Base-by-base conservation (phyloP, 805 yeast species). In the Candida suzukii region DNA sequence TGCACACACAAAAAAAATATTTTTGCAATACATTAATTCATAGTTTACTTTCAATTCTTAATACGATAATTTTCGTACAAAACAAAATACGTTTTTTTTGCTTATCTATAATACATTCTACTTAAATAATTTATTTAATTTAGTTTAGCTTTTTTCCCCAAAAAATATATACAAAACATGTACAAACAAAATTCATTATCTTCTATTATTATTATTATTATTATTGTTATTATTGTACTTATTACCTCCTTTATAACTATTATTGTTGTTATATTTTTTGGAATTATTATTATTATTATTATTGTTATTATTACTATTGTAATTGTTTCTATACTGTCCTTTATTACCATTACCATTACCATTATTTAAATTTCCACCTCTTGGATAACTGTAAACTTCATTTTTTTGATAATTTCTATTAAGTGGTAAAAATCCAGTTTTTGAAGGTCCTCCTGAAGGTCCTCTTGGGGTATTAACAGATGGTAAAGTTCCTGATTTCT, bases 361-460 rank as follows among this genome's bases (percentile, higher is more conserved):
- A 18, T 21, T 40, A 18, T 42, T 42, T 17, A 39, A 7, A 56
- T 48, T 45, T 53, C 40, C 21, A 6, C 39, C 39, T 14, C 38
- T 17, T 17, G 38, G 38, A 19, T 36, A 36, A 27, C 31, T 36
- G 14, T 36, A 36, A 13, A 35, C 29, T 3, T 36, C 32, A 16
- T 26, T 27, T 17, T 27, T 20, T 28, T 19, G 7, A 16, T 22
- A 18, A 10, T 28, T 36, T 17, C 38, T 40, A 34, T 16, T 24
- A 25, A 41, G 28, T 1, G 53, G 57, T 18, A 46, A 35, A 29
- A 51, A 53, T 19, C 54, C 58, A n/a, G 50, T 38, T 26, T 46
- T 49, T 4, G 50, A 39, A 13, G 56, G 57, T 2, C 43, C 46
- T 5, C 26, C 26, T 21, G 37, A n/a, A n/a, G 37, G 21, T 11